Evolutionary conservation across 306 rosid species (phyloP), one percentile per base, ranked within the genome.

Genomic region (Senna tora): DNA sequence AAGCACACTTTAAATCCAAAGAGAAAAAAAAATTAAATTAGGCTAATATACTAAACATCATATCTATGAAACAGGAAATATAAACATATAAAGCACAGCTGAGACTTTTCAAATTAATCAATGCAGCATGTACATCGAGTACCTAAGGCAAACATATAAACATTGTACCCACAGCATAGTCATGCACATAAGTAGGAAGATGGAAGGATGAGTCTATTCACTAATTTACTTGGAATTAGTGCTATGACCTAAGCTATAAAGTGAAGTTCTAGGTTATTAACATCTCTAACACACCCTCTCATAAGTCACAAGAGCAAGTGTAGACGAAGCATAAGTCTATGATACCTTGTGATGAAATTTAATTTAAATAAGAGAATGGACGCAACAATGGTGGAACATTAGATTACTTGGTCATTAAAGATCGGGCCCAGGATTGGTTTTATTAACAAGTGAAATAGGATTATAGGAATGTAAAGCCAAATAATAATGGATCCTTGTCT

Each of bases 1-100:
- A 21, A 17, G 20, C 30, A 19, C 46, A 55, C 49, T 53, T 10
- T n/a, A 6, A 32, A 54, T 42, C 49, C 70, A 17, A 60, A 53
- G 12, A 38, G 20, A 22, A 50, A 64, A 59, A 7, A 71, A 42
- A 67, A 51, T 2, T 2, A 69, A 22, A 77, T 66, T 66, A 59
- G 58, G 6, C 54, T 76, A n/a, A 76, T 56, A 71, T 50, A 66
- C 42, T 52, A 67, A 53, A 73, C 51, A 45, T 52, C 19, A 64
- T 49, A 33, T 58, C 0, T 50, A 51, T 7, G 20, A 68, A 54
- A 42, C 75, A 46, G 12, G 57, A 60, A 50, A 43, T 7, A 53
- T 64, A 58, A 60, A 20, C 53, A 58, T 11, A 19, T 4, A 22
- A 56, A 49, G 12, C 54, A 50, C 28, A 15, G 8, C 33, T 47